These are phyloP conservation scores for Candida silvicultrix DNA, from an alignment of 805 yeast species.

Conservation along the genomic window DNA sequence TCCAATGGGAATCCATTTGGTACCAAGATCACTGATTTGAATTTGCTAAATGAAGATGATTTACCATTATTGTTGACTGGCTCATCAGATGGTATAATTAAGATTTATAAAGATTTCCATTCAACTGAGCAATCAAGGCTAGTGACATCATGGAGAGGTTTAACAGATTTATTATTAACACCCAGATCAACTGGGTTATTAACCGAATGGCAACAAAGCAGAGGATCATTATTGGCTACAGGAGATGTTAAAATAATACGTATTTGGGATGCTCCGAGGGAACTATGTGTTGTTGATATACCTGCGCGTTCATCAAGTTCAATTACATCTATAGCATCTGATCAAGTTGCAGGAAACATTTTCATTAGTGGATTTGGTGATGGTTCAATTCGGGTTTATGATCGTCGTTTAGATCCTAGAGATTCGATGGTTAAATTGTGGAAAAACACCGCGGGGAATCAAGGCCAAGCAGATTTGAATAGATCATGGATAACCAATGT, in stretches of 20 bases:
- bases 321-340: constrained; percentile 87
- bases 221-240: constrained; percentile 85
- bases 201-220: constrained; percentile 94
- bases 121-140: constrained; percentile 47
- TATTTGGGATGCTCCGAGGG: constrained; percentile 96
- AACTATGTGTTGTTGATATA: constrained; percentile 75
- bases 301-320: constrained; percentile 88
- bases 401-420: constrained; percentile 76
- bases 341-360: constrained; percentile 89
- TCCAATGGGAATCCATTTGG: constrained; percentile 84
- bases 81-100: constrained; percentile 90
- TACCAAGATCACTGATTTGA: constrained; percentile 80
- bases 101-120: constrained; percentile 74
- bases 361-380: constrained; percentile 92
- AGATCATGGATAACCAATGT: constrained; percentile 64
- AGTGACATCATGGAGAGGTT: constrained; percentile 87
- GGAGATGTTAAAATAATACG: constrained; percentile 92
- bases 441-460: constrained; percentile 39
- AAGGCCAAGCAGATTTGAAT: constrained; percentile 22
- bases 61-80: constrained; percentile 79
- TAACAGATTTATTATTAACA: constrained; percentile 76
- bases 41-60: constrained; percentile 89
- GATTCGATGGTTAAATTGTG: constrained; percentile 83
- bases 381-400: constrained; percentile 84
- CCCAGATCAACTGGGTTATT: constrained; percentile 78